Conservation (phyloP, 139 green algal genomes). For the Monoraphidium neglectum region DNA sequence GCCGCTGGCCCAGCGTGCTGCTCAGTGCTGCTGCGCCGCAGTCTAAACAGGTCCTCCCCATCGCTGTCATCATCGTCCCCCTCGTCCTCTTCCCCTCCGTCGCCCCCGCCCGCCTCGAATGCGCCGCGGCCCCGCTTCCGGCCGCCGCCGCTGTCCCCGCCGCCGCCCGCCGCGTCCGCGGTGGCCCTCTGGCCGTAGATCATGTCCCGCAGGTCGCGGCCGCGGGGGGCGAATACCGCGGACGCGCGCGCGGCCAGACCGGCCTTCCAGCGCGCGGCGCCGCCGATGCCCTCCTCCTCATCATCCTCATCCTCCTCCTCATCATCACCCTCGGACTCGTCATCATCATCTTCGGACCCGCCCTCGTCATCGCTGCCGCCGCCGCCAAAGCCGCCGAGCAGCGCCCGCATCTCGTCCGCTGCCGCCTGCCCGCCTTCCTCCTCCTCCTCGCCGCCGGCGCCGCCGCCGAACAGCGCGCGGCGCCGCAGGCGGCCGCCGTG, state of each 20-base stretch:
- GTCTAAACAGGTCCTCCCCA: conserved; percentile 50
- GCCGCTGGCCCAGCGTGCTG: too few relatives aligned
- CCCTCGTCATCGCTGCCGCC: background rate
- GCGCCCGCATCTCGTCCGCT: conserved; percentile 31
- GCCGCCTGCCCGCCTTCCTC: conserved; percentile 2
- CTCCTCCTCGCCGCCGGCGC: conserved; percentile 25
- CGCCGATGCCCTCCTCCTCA: conserved; percentile 13
- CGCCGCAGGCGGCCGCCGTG: conserved; percentile 54
- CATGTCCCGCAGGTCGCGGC: conserved; percentile 43
- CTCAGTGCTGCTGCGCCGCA: conserved; percentile 17
- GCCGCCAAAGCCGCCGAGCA: conserved; percentile 26
- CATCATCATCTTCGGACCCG: conserved; percentile 39
- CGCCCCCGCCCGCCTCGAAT: background rate
- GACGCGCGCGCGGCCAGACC: conserved; percentile 17
- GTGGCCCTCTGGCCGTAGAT: conserved; percentile 45
- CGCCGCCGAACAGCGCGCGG: conserved; percentile 52
- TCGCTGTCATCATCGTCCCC: conserved; percentile 37
- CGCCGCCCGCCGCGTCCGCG: conserved; percentile 16
- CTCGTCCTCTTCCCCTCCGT: background rate
- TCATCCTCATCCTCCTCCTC: conserved; percentile 50
- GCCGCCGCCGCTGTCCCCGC: background rate
- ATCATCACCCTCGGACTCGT: conserved; percentile 25
- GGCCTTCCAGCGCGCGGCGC: conserved; percentile 21
- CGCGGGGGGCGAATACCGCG: conserved; percentile 37
- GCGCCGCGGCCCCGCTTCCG: too few relatives aligned